These are phyloP conservation scores for Amaranthus tricolor DNA, from an alignment of 179 eudicot genomes.

Conservation along the genomic window DNA sequence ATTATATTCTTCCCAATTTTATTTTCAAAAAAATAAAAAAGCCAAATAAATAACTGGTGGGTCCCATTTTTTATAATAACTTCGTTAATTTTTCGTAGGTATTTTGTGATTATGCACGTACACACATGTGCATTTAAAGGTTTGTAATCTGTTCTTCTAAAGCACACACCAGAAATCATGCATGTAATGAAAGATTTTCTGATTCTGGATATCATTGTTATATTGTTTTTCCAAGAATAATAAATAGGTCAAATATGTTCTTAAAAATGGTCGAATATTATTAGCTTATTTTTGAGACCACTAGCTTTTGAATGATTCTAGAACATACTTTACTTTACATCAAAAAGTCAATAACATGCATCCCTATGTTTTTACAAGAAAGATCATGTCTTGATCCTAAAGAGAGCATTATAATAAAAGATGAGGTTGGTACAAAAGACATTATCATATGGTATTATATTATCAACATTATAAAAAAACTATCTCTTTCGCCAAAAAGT, in stretches of 20 bases:
- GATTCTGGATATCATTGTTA: not conserved
- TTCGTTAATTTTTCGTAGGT: not conserved
- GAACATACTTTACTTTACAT: not conserved
- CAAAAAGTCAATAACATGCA: too few relatives aligned
- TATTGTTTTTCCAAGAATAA: not conserved
- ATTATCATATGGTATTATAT: too few relatives aligned
- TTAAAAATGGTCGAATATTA: not conserved
- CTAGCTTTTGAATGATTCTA: not conserved
- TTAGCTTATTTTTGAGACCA: not conserved
- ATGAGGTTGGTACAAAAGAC: too few relatives aligned
- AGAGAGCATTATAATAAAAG: too few relatives aligned
- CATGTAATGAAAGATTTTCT: slow-evolving; percentile 1
- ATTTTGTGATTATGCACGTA: not conserved
- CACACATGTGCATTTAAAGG: slow-evolving; percentile 17
- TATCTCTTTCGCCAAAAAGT: too few relatives aligned
- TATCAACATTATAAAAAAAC: too few relatives aligned
- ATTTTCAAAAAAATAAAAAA: not conserved
- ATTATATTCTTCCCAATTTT: not conserved
- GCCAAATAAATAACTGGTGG: slow-evolving; percentile 5
- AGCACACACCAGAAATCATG: slow-evolving; percentile 13
- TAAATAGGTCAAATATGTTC: not conserved
- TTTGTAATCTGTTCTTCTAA: slow-evolving; percentile 17
- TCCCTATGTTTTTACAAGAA: too few relatives aligned
- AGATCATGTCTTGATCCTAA: too few relatives aligned
- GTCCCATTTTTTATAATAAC: not conserved